Base-by-base conservation (phyloP, 768 basidiomycete genomes). In the Termitomyces sp. region DNA sequence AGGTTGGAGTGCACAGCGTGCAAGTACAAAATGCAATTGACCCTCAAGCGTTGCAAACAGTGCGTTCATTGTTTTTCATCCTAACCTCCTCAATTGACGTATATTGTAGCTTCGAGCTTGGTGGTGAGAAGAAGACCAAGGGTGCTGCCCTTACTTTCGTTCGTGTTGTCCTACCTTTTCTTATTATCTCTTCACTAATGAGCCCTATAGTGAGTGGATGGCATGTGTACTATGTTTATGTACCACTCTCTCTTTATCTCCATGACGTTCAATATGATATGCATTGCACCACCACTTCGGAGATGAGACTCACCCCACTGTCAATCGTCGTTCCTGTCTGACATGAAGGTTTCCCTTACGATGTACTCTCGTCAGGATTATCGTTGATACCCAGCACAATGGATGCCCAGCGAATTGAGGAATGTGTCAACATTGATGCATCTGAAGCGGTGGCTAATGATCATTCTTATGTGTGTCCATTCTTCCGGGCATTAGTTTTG, bases 91-190 rank as follows among this genome's bases (percentile, higher is more conserved):
- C 29, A 20, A 18, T 54, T 58, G 46, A 54, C 31, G 4, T 44
- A 7, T 48, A 50, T 16, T 45, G 20, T 63, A 93, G 92, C 82
- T 98, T 99, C 82, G 96, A 98, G 79, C 88, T 98, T 52, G 96
- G 97, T 74, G 97, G 97, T 71, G 97, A 99, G 85, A 99, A 98
- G 86, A 98, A 98, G 89, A 94, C 92, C 65, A 94, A 94, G 84
- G 93, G 94, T 75, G 93, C 92, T 65, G 94, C 93, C 58, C 89
- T 95, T 66, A 84, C 84, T 69, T 95, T 95, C 85, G 91, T 94
- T 73, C 65, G 91, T 89, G 15, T 18, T 45, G 32, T 32, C 27
- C 16, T 36, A 13, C 29, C 32, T 44, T 15, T 5, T 20, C 10
- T 2, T 15, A 3, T 23, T 18, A 7, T 49, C 35, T 32, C 13